Conservation (phyloP, 1,139 yeast genomes). For the Lodderomyces elongisporus region DNA sequence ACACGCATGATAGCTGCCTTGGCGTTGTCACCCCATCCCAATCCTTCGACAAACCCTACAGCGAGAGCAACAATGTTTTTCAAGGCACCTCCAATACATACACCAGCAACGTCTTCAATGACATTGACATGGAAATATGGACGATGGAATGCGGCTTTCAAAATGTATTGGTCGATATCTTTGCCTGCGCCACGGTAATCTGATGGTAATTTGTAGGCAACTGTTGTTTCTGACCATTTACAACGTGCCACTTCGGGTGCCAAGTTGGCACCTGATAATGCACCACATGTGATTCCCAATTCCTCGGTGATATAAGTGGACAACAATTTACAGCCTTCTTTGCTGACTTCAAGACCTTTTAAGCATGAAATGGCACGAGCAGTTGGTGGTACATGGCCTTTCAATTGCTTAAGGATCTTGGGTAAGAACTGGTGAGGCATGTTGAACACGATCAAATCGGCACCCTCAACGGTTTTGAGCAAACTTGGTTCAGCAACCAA, state of each 20-base stretch:
- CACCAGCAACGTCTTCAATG: conserved; percentile 46
- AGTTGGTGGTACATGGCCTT: conserved; percentile 34
- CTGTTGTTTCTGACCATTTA: conserved; percentile 49
- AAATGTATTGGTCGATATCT: conserved; percentile 38
- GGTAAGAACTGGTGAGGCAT: conserved; percentile 47
- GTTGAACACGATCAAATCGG: conserved; percentile 44
- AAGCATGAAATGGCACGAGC: conserved; percentile 45
- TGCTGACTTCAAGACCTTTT: conserved; percentile 45
- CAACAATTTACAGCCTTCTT: conserved; percentile 42
- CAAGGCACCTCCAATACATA: conserved; percentile 47
- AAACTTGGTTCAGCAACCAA: conserved; percentile 38
- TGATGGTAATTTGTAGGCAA: conserved; percentile 38
- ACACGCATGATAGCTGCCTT: conserved; percentile 48
- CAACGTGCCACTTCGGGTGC: conserved; percentile 46
- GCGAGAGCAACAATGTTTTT: conserved; percentile 46
- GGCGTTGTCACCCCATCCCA: conserved; percentile 51
- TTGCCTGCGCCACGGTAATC: conserved; percentile 39
- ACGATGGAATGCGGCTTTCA: conserved; percentile 44
- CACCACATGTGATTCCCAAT: conserved; percentile 43
- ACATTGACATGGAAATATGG: conserved; percentile 46
- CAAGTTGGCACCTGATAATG: conserved; percentile 45
- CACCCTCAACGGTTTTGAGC: conserved; percentile 35
- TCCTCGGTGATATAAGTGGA: conserved; percentile 40
- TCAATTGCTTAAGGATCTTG: conserved; percentile 32
- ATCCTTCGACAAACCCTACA: conserved; percentile 47